A percentile compares a stretch with the other conserved stretches of the same genome.
These are phyloP conservation scores for Mycogone perniciosa DNA, from an alignment of 2,329 filamentous ascomycete genomes.

Conservation along the genomic window DNA sequence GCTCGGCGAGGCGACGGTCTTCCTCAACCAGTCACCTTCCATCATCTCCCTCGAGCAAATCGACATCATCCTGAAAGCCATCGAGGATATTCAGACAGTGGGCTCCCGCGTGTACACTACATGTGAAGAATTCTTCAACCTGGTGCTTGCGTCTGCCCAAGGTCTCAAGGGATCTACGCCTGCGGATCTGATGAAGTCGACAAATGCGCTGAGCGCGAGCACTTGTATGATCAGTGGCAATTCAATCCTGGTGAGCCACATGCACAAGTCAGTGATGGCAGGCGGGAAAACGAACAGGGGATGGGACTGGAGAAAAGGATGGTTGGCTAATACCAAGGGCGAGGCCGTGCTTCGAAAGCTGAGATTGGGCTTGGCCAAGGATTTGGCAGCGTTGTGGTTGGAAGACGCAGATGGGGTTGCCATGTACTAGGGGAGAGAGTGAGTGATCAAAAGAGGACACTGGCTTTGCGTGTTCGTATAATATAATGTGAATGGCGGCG, in stretches of 20 bases:
- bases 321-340: constrained; percentile 60
- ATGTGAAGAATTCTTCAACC: constrained; percentile 71
- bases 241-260: constrained; percentile 59
- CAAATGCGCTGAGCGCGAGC: constrained; percentile 47
- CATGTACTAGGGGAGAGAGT: constrained; percentile 27
- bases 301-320: constrained; percentile 75
- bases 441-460: not conserved
- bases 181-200: constrained; percentile 55
- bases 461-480: too few species aligned
- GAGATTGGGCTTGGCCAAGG: constrained; percentile 66
- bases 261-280: constrained; percentile 53
- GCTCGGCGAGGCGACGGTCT: constrained; percentile 75
- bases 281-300: constrained; percentile 51
- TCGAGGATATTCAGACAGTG: constrained; percentile 75
- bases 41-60: constrained; percentile 67
- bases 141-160: constrained; percentile 65
- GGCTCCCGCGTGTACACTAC: constrained; percentile 63
- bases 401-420: constrained; percentile 55
- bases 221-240: constrained; percentile 68
- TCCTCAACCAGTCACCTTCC: constrained; percentile 53
- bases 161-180: constrained; percentile 57
- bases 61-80: constrained; percentile 65
- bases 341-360: constrained; percentile 67
- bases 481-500: too few species aligned
- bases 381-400: constrained; percentile 65